These are phyloP conservation scores for Pseudogymnoascus sp. DNA, from an alignment of 2,329 filamentous ascomycete genomes.

Conservation along the genomic window DNA sequence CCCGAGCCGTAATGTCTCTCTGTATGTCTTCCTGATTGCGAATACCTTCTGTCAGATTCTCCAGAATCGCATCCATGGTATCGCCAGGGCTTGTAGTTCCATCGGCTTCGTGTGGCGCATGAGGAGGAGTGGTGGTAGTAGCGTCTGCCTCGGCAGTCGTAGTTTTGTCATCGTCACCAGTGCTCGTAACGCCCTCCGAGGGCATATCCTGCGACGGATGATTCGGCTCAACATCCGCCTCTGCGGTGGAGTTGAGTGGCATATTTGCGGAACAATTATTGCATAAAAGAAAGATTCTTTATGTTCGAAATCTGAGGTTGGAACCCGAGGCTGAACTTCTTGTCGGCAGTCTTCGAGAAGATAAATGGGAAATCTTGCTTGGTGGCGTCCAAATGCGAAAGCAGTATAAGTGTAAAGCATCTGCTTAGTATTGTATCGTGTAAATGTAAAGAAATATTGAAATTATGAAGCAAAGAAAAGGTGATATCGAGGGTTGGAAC, in stretches of 20 bases:
- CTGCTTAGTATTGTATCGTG: background rate
- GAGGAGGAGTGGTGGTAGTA: background rate
- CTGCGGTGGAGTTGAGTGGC: conserved; percentile 7
- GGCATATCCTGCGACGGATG: background rate
- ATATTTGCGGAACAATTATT: background rate
- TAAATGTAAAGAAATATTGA: background rate
- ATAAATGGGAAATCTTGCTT: conserved; percentile 1
- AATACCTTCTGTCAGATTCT: conserved; percentile 57
- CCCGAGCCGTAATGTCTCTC: conserved; percentile 65
- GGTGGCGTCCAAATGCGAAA: background rate
- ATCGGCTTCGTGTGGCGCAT: background rate
- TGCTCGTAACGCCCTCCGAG: conserved; percentile 8
- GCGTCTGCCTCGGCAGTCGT: conserved; percentile 20
- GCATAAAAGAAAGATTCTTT: conserved; percentile 6
- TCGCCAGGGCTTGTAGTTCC: background rate
- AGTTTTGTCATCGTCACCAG: conserved; percentile 17
- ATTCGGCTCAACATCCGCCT: conserved; percentile 6
- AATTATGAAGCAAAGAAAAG: background rate
- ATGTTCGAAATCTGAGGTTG: background rate
- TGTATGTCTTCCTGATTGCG: conserved; percentile 86
- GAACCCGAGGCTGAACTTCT: background rate
- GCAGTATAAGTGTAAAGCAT: background rate
- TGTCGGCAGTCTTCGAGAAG: background rate
- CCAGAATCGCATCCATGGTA: conserved; percentile 35
- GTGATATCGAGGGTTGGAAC: background rate